Evolutionary conservation across 352 stramenopile species (phyloP), one percentile per base, ranked within the genome.

Genomic region (Phytopythium kandeliae): DNA sequence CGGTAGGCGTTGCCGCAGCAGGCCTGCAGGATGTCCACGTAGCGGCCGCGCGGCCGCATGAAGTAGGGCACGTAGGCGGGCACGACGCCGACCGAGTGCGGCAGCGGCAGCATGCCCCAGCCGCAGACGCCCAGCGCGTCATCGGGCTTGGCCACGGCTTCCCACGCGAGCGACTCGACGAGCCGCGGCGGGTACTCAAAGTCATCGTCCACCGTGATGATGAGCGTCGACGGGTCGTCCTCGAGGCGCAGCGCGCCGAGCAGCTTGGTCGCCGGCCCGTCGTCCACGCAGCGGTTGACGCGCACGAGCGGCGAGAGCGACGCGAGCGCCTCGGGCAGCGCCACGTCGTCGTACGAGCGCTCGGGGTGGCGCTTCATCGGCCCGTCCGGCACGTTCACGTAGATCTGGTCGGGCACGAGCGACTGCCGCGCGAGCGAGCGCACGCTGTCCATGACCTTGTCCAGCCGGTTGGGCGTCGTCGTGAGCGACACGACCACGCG

Each of bases 191-290:
- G 78, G 46, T 92, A 90, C 55, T 79, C 72, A 53, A 92, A 92
- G 71, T 92, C 81, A 45, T 92, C 81, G 44, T 92, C 81, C 15
- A 92, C 64, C 19, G 81, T 90, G 42, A 92, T 83, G 51, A 92
- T 86, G 17, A 90, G 63, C 43, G 78, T 89, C 15, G 62, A 66
- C 16, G 70, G 51, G 44, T 89, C 74, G 35, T 63, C 58, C 47
- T 90, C 81, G 3, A 84, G 60, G 17, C 78, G 58, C 43, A 92
- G 47, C n/a, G 81, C 63, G 31, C 71, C 78, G 7, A 90, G 63
- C 13, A 92, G 54, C 47, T 92, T 92, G 21, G 76, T 92, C 17
- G 79, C 78, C 1, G 81, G 81, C n/a, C 81, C 78, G 52, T 90
- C 81, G 57, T 92, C 81, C 28, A 86, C 71, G 50, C 81, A 92